These are phyloP conservation scores for Pelargonium cotyledonis DNA, from an alignment of 441 rosid species.

Conservation along the genomic window DNA sequence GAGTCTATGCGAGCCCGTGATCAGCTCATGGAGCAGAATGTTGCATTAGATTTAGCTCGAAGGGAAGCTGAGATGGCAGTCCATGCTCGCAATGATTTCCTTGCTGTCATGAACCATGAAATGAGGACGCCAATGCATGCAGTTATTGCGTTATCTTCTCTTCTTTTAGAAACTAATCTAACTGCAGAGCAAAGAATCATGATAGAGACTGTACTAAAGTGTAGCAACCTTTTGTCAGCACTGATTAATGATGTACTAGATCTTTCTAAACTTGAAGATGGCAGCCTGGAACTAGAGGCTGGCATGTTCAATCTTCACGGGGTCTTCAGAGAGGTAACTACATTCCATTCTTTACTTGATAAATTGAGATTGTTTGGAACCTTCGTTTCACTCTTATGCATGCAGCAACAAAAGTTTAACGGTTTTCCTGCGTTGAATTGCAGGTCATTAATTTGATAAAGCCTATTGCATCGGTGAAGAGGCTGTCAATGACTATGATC, in stretches of 20 bases:
- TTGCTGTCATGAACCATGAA: constrained; percentile 93
- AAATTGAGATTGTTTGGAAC: neutral
- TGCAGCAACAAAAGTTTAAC: neutral
- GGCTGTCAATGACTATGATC: constrained; percentile 48
- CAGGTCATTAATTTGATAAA: constrained; percentile 66
- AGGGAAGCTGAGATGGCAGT: constrained; percentile 82
- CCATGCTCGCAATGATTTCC: constrained; percentile 86
- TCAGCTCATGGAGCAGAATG: constrained; percentile 76
- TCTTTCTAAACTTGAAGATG: constrained; percentile 87
- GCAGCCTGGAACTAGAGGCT: constrained; percentile 59
- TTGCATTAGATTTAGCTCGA: constrained; percentile 68
- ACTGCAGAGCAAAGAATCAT: constrained; percentile 73
- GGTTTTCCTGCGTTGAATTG: constrained; percentile 8
- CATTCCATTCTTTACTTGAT: neutral
- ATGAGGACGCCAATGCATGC: constrained; percentile 95
- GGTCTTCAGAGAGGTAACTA: constrained; percentile 63
- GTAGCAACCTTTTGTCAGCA: constrained; percentile 75
- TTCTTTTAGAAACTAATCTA: constrained; percentile 70
- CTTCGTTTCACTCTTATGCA: neutral
- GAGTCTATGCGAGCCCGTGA: constrained; percentile 85
- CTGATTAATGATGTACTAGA: constrained; percentile 83
- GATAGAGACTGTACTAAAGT: constrained; percentile 77
- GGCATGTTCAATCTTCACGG: constrained; percentile 57
- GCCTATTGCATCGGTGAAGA: constrained; percentile 77
- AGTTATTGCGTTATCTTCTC: constrained; percentile 73